Percentiles rank a stretch among this genome's conserved stretches.
Conservation (phyloP, 1,139 yeast genomes). For the Suhomyces guaymorum region DNA sequence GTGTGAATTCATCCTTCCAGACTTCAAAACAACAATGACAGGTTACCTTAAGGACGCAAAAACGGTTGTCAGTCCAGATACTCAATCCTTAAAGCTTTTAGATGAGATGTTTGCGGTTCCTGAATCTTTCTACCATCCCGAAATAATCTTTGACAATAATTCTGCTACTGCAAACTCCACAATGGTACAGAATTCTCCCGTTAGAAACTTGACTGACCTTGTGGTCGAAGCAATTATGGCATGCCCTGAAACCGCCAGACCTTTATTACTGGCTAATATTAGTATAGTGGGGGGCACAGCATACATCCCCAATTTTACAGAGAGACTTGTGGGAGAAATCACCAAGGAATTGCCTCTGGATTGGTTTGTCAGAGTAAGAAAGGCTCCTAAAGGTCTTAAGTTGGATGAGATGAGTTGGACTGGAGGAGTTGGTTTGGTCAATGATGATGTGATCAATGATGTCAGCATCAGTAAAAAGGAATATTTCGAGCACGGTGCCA, state of each 20-base stretch:
- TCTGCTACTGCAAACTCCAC: conserved; percentile 29
- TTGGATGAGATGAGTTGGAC: conserved; percentile 39
- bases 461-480: conserved; percentile 73
- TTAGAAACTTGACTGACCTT: conserved; percentile 72
- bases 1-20: conserved; percentile 81
- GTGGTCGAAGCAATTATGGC: conserved; percentile 69
- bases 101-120: conserved; percentile 91
- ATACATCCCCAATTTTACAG: conserved; percentile 64
- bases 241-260: conserved; percentile 74
- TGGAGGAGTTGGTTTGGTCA: conserved; percentile 52
- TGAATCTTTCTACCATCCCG: conserved; percentile 85
- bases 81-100: conserved; percentile 65
- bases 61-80: conserved; percentile 36
- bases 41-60: conserved; percentile 58
- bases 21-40: conserved; percentile 73
- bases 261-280: conserved; percentile 78
- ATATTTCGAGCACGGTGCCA: conserved; percentile 82
- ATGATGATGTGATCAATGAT: conserved; percentile 51
- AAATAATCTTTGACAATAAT: conserved; percentile 51
- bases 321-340: conserved; percentile 60
- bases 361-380: conserved; percentile 57
- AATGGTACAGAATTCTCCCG: conserved; percentile 53
- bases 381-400: conserved; percentile 16
- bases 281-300: conserved; percentile 83
- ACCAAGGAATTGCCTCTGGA: conserved; percentile 67